phyloP scores from a whole-genome alignment of 805 yeast species.

The Limtongia smithiae region DNA sequence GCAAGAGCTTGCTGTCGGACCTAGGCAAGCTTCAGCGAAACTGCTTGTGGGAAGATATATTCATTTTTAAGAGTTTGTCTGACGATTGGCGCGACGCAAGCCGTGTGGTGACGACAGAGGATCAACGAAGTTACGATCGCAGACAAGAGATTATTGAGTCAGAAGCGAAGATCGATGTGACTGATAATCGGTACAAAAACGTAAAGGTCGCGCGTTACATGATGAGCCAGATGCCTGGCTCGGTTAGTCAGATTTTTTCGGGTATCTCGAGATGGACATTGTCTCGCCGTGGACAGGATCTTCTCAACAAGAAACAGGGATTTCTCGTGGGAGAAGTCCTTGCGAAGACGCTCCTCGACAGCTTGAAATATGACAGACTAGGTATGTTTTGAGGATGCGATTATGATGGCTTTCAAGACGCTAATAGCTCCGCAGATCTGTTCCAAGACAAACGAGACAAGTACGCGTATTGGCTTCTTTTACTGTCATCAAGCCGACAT shows the following conservation, averaged over 20 bases:
- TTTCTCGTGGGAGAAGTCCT: constrained; percentile 32
- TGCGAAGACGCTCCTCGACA: constrained; percentile 28
- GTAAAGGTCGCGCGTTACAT: constrained; percentile 26
- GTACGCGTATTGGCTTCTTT: constrained; percentile 24
- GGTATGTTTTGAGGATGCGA: constrained; percentile 4
- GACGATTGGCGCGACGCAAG: constrained; percentile 29
- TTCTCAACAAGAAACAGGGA: constrained; percentile 31
- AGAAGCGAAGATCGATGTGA: constrained; percentile 25
- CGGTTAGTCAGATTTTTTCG: constrained; percentile 17
- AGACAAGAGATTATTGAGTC: constrained; percentile 20
- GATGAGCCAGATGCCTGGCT: constrained; percentile 27
- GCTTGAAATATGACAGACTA: constrained; percentile 21
- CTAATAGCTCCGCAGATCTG: constrained; percentile 6
- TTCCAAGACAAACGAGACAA: constrained; percentile 21
- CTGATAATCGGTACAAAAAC: constrained; percentile 26
- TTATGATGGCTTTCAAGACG: not conserved
- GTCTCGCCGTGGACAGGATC: constrained; percentile 24
- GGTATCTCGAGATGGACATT: constrained; percentile 26
- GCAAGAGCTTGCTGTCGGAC: constrained; percentile 23
- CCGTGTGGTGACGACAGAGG: constrained; percentile 14
- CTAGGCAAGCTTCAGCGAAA: constrained; percentile 33
- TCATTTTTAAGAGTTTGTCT: constrained; percentile 15
- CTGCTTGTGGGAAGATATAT: constrained; percentile 34
- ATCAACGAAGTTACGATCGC: constrained; percentile 13
- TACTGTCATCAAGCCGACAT: constrained; percentile 20